These are phyloP conservation scores for Byssochlamys sp. DNA, from an alignment of 2,329 filamentous ascomycete genomes.

Conservation along the genomic window DNA sequence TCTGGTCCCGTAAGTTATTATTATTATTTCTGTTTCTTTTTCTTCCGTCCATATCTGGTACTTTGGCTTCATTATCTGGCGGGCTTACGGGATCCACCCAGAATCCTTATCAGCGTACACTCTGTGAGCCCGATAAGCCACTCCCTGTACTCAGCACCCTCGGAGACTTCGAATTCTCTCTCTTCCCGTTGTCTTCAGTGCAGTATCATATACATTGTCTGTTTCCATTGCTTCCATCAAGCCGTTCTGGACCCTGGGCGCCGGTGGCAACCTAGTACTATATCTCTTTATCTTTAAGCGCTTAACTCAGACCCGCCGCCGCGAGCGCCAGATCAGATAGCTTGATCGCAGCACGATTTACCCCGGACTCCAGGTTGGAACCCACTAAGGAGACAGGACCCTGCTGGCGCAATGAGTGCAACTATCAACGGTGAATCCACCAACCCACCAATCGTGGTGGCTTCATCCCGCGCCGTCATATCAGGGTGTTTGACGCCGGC, in stretches of 20 bases:
- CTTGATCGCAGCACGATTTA: neutral
- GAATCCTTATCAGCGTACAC: neutral
- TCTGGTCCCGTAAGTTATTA: neutral
- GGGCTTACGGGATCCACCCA: neutral
- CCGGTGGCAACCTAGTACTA: neutral
- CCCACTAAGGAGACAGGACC: neutral
- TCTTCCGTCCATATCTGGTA: neutral
- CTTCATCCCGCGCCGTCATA: conserved; percentile 74
- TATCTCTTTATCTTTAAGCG: neutral
- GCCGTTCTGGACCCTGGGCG: neutral
- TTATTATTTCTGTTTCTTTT: neutral
- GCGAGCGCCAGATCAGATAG: neutral
- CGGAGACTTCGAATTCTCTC: neutral
- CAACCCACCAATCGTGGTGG: conserved; percentile 49
- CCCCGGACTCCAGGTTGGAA: neutral
- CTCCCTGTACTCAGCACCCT: neutral
- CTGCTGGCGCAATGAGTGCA: conserved; percentile 12
- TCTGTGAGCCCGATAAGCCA: neutral
- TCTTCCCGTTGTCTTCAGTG: neutral
- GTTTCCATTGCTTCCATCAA: neutral
- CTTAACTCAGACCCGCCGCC: neutral
- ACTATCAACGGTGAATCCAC: conserved; percentile 41
- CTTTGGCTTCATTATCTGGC: neutral
- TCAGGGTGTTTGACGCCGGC: conserved; percentile 68
- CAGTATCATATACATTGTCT: neutral